Evolutionary conservation across 805 yeast genomes (phyloP), one percentile per base, ranked within the genome.

Genomic region (Saturnispora quitensis): DNA sequence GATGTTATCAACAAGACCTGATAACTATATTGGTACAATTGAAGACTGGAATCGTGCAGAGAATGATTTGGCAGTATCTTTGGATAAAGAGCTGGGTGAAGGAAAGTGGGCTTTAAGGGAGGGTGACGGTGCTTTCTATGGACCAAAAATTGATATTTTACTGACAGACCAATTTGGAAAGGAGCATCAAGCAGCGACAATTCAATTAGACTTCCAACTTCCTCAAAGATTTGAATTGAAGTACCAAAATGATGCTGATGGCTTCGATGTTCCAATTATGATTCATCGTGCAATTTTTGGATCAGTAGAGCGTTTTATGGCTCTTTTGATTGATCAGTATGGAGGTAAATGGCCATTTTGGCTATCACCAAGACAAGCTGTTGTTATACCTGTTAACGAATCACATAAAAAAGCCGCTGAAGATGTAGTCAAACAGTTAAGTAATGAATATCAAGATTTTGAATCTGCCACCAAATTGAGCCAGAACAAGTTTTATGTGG

Each of bases 111-210:
- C 75, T 17, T 59, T 87, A 8, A 82, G 89, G 57, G 87, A 82
- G 55, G 96, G 95, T n/a, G 99, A 93, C 66, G 99, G 99, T 34
- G 99, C 93, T 1, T 85, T 85, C 62, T 93, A 93, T 69, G 99
- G 99, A 0, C 99, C 99, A 28, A 91, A 91, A 64, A 89, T 93
- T 55, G 99, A 93, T 66, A 77, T 93, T 43, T 72, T 87, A 50
- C 78, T 93, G 49, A 80, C 80, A 7, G 99, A 93, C 68, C 83
- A 85, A 33, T 80, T 77, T 47, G 85, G 83, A 1, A 89, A 89
- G 59, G 76, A 79, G 54, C 97, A 89, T 66, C 99, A 93, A 69
- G 87, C 93, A 2, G 99, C 97, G 3, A 93, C 99, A 0, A 81
- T 93, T 50, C 99, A 93, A 68, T 73, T 93, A 43, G 99, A 93